Evolutionary conservation across 2,329 filamentous ascomycete genomes (phyloP).

Genomic region (Colletotrichum horii): DNA sequence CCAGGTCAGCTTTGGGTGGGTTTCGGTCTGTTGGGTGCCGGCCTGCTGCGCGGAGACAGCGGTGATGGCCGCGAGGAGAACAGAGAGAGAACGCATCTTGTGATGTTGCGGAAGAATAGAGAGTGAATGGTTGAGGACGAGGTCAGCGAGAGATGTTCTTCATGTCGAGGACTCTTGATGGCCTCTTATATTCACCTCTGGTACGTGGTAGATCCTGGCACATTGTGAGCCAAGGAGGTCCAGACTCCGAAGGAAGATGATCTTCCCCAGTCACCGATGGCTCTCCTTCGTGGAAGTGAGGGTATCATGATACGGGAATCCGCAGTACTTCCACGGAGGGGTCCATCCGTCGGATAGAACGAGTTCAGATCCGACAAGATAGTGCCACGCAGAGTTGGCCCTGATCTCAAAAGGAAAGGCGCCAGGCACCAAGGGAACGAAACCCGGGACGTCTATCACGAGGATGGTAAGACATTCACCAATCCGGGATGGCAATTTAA

Average conservation of each 20-base stretch:
- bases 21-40: slow-evolving; percentile 26
- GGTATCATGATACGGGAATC: not conserved
- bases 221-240: not conserved
- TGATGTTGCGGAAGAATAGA: not conserved
- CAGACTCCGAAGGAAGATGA: not conserved
- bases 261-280: not conserved
- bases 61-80: slow-evolving; percentile 22
- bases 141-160: not conserved
- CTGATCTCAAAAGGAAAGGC: not conserved
- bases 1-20: slow-evolving; percentile 28
- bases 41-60: slow-evolving; percentile 26
- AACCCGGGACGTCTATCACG: not conserved
- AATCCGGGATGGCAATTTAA: not conserved
- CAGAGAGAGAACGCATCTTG: slow-evolving; percentile 4
- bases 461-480: not conserved
- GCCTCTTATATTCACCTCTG: not conserved
- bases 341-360: not conserved
- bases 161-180: not conserved
- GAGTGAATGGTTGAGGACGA: not conserved
- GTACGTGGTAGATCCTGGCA: not conserved
- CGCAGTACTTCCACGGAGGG: not conserved
- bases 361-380: not conserved
- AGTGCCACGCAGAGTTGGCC: not conserved
- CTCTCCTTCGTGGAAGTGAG: not conserved
- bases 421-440: not conserved